Evolutionary conservation across 2,329 filamentous ascomycete species (phyloP).

Genomic region (Daldinia sp.): DNA sequence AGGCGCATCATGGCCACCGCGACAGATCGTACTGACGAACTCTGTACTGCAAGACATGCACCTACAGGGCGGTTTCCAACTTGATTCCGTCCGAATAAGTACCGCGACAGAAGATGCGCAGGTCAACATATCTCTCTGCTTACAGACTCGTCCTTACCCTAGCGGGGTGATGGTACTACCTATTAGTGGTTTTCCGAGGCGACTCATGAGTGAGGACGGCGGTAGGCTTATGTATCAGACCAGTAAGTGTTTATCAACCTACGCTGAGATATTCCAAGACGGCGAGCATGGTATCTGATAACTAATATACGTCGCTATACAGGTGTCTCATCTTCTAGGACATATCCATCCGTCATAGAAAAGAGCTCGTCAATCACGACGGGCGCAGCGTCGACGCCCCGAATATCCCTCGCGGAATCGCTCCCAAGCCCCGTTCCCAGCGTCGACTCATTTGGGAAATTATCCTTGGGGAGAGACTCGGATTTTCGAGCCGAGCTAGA

Average conservation of each 20-base stretch:
- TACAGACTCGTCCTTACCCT: conserved; percentile 38
- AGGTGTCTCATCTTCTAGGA: conserved; percentile 18
- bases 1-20: conserved; percentile 34
- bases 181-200: conserved; percentile 46
- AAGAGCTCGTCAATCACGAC: conserved; percentile 17
- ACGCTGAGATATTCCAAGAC: neutral
- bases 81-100: conserved; percentile 41
- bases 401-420: neutral
- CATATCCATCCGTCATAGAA: conserved; percentile 24
- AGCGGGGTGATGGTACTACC: conserved; percentile 42
- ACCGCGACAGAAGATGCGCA: conserved; percentile 39
- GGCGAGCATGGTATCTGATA: neutral
- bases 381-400: neutral
- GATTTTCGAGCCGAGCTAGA: conserved; percentile 31
- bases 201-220: conserved; percentile 44
- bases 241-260: conserved; percentile 23
- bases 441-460: conserved; percentile 24
- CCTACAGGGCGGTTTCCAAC: conserved; percentile 44
- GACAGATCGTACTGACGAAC: conserved; percentile 40
- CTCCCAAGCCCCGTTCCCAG: conserved; percentile 22
- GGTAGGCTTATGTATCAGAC: conserved; percentile 36
- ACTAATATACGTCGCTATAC: neutral
- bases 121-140: conserved; percentile 42
- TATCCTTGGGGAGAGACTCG: conserved; percentile 20
- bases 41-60: conserved; percentile 46